Base-by-base conservation (phyloP, 176 grass and related monocot genomes). In the Calamus simplicifolius region DNA sequence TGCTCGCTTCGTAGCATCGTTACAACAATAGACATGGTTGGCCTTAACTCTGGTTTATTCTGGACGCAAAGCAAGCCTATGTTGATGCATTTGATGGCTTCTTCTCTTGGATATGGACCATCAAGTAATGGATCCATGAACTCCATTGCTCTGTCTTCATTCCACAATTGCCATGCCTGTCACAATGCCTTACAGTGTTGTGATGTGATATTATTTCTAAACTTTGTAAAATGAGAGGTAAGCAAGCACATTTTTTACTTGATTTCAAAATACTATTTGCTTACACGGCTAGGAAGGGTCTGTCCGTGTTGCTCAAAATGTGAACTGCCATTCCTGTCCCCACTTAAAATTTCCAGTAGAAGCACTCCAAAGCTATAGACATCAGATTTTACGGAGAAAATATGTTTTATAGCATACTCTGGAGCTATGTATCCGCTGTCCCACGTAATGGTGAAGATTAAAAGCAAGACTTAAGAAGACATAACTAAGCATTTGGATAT, bases 161-260 rank as follows among this genome's bases (percentile, higher is more conserved):
- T 16, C 76, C 67, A 85, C 15, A 58, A 61, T 3, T 79, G 66
- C 81, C 81, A 85, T n/a, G 54, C 58, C 56, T 83, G 29, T 14
- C 17, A 6, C 35, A 43, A 43, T 43, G 35, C 35, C 8, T 12
- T 43, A 43, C 3, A 43, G 35, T 12, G 35, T 3, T 12, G 35
- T 14, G 48, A 18, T 25, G 5, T 50, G 35, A 43, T 43, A 3
- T 43, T 43, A 43, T 65, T 65, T 3, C 3, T 10, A 27, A 23
- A 50, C 25, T 27, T 65, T 27, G 10, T 65, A 26, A 27, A 52
- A 16, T 26, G 2, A 65, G 14, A 1, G 5, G 3, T 61, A 26
- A 1, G n/a, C 8, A 26, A 1, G n/a, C 8, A 19, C n/a, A 18
- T 48, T 57, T 38, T 58, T 77, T 68, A 5, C 69, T 63, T 55